A percentile compares a stretch with the other conserved stretches of the same genome.
phyloP scores from a whole-genome alignment of 306 rosid species.

The Vachellia pachyceras region DNA sequence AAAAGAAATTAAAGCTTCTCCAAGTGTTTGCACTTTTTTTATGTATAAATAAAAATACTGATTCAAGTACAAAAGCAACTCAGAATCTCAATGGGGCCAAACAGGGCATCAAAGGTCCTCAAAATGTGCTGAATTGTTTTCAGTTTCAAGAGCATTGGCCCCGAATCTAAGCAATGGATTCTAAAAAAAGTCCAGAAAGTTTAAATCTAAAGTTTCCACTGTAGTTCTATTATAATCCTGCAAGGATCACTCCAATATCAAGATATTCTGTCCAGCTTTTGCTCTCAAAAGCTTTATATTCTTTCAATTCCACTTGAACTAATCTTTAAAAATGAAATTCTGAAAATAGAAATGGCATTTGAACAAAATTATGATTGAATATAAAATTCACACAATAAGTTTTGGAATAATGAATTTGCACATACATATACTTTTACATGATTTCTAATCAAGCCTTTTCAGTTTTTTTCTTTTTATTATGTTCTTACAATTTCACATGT shows the following conservation, averaged over 20 bases:
- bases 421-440: too few species aligned
- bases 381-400: not conserved
- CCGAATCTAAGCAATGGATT: conserved; percentile 13
- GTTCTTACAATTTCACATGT: too few species aligned
- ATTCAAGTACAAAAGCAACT: not conserved
- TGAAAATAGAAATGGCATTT: not conserved
- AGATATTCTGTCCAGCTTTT: not conserved
- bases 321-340: not conserved
- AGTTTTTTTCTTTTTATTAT: too few species aligned
- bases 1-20: not conserved
- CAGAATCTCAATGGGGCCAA: not conserved
- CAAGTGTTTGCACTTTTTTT: not conserved
- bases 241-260: not conserved
- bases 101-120: conserved; percentile 4
- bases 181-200: not conserved
- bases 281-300: not conserved
- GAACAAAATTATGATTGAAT: not conserved
- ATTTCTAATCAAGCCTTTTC: too few species aligned
- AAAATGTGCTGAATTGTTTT: conserved; percentile 21
- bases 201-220: not conserved
- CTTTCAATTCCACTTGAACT: not conserved
- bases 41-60: not conserved
- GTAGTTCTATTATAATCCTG: not conserved
- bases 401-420: too few species aligned
- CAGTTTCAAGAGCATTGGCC: conserved; percentile 19